phyloP scores from a whole-genome alignment of 164 flowering plant genomes.

The Nymphaea thermarum region DNA sequence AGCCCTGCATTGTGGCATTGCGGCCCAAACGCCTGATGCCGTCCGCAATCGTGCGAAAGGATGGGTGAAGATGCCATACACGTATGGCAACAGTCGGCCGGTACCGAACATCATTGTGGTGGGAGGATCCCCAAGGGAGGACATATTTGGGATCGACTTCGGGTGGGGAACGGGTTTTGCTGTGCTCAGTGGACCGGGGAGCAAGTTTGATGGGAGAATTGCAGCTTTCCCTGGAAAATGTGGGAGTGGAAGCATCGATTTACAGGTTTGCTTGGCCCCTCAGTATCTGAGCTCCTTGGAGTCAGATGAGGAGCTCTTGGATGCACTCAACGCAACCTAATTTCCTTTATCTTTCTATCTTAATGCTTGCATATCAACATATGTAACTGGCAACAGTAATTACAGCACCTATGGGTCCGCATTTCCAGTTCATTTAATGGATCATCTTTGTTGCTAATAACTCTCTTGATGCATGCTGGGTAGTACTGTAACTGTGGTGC shows the following conservation, averaged over 20 bases:
- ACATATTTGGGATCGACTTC: slow-evolving; percentile 16
- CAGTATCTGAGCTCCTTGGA: slow-evolving; percentile 7
- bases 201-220: slow-evolving; percentile 14
- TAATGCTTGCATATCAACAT: too few relatives aligned
- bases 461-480: too few relatives aligned
- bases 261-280: slow-evolving; percentile 11
- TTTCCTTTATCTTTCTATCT: too few relatives aligned
- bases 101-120: not conserved
- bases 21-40: not conserved
- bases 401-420: too few relatives aligned
- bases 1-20: slow-evolving; percentile 6
- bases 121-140: slow-evolving; percentile 18
- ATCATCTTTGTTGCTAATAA: too few relatives aligned
- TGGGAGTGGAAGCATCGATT: slow-evolving; percentile 13
- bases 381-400: too few relatives aligned
- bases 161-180: slow-evolving; percentile 16
- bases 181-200: slow-evolving; percentile 8
- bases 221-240: slow-evolving; percentile 10
- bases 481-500: too few relatives aligned
- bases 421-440: too few relatives aligned
- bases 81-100: not conserved
- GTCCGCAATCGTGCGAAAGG: slow-evolving; percentile 1
- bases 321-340: not conserved
- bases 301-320: not conserved
- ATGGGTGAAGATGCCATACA: slow-evolving; percentile 4